Conservation (phyloP, 2,329 filamentous ascomycete species). For the Polychaeton citri region DNA sequence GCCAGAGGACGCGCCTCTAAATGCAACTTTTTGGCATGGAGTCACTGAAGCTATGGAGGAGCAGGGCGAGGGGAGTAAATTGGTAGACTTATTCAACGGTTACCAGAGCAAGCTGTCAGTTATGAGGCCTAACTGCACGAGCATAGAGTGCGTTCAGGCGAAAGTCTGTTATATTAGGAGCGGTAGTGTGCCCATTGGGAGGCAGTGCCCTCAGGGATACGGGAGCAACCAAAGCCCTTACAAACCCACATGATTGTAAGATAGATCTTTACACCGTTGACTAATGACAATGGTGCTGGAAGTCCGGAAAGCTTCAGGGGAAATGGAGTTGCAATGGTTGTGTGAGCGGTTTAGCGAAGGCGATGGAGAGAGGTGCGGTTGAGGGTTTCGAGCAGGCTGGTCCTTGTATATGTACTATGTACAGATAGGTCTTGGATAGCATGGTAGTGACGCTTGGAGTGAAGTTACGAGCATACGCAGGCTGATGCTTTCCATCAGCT, state of each 20-base stretch:
- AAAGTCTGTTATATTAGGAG: slow-evolving; percentile 48
- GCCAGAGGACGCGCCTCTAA: slow-evolving; percentile 37
- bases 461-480: no score
- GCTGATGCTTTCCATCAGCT: no score
- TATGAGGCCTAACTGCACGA: slow-evolving; percentile 39
- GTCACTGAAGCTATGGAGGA: slow-evolving; percentile 44
- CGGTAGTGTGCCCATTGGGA: slow-evolving; percentile 40
- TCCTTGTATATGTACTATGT: no score
- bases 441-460: no score
- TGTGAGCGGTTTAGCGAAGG: no score
- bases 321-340: no score
- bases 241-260: slow-evolving; percentile 1
- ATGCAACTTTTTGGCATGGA: slow-evolving; percentile 46
- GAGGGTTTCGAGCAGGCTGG: no score
- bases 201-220: slow-evolving; percentile 38
- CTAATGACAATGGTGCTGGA: background rate
- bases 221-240: slow-evolving; percentile 30
- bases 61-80: slow-evolving; percentile 6
- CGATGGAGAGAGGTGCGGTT: no score
- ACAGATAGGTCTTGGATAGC: no score
- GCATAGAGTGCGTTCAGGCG: slow-evolving; percentile 35
- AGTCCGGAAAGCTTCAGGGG: no score
- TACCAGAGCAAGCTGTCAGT: slow-evolving; percentile 41
- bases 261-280: background rate
- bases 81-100: slow-evolving; percentile 39